Base-by-base conservation (phyloP, 75 land plant genomes). In the Isoetes taiwanensis region DNA sequence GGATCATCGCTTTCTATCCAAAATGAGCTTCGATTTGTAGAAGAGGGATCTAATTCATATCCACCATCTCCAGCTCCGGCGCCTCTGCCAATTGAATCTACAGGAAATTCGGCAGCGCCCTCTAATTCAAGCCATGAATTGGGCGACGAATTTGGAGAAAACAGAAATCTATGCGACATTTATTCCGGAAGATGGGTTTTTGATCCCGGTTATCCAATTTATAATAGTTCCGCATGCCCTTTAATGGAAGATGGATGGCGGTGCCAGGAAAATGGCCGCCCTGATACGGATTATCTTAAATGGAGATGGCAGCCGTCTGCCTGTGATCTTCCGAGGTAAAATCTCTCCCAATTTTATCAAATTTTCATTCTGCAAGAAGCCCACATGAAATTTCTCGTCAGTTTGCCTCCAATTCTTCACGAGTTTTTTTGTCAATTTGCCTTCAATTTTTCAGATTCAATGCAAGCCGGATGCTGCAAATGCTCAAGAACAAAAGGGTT, bases 281-380 rank as follows among this genome's bases (percentile, higher is more conserved):
- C 32, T 27, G 94, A 90, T 69, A 32, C 24, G 9, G 71, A 58
- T 14, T 90, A 86, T 62, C 64, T 61, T 29, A 80, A 74, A 29
- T 90, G 87, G 88, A 63, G 84, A 61, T 90, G 97, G 97, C 70
- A 86, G 74, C 93, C 97, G 3, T 57, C 53, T 20, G 57, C 53
- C 32, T 90, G 97, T 43, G 73, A 78, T 1, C 66, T 90, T 32
- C 97, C 94, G 2, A 71, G 72, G 76, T 57, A 30, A 39, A 37
- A 9, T 37, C 12, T 9, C 38, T 37, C 11, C 38, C 38, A 37
- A 37, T 37, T 12, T 37, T 37, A 8, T 12, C 38, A 37, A 37
- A 9, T 9, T 37, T 37, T 37, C 12, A 16, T 20, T 8, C 20
- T 54, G 40, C 29, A 27, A 16, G 14, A 4, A 50, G 54, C n/a